Base-by-base conservation (phyloP, 768 basidiomycete genomes). In the Tulasnella sp. region DNA sequence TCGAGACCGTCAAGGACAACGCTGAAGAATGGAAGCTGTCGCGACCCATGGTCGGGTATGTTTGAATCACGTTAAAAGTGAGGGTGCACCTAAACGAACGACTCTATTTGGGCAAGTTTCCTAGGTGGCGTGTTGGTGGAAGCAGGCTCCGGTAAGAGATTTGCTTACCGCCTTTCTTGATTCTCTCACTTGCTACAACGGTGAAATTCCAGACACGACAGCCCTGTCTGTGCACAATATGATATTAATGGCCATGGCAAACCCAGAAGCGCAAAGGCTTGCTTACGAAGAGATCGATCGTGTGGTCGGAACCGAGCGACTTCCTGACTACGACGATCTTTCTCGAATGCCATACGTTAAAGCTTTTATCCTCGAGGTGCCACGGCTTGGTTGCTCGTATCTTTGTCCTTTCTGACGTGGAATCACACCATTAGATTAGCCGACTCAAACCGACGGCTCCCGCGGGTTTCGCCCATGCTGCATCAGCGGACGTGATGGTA, bases 281-380 rank as follows among this genome's bases (percentile, higher is more conserved):
- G 86, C 85, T 19, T 82, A 83, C 46, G 82, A 82, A 34, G 86
- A 86, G 78, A 81, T 87, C 40, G 82, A 84, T 44, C 80, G 68
- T 1, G 83, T 86, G 24, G 80, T 86, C 14, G 87, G 87, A 71
- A 78, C 71, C 31, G 76, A 81, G 39, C 81, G 84, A 44, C 77
- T 83, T 46, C 86, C 85, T 3, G 76, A 81, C 1, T 81, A 84
- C 16, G 84, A 84, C 12, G 86, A 87, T 80, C 82, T 85, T 78
- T 81, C 82, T 27, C 82, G 83, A 40, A 83, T 87, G 40, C 86
- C 87, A 31, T 87, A 85, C 75, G 83, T 86, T 71, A 83, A 84
- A 71, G 87, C 83, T 0, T 56, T 86, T 12, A 82, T 82, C 62
- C 80, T 84, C 3, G 87, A 87, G 79, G 83, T 81, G 8, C 31